phyloP scores from a whole-genome alignment of 2,329 filamentous ascomycete species.

The Xylaria sp. region DNA sequence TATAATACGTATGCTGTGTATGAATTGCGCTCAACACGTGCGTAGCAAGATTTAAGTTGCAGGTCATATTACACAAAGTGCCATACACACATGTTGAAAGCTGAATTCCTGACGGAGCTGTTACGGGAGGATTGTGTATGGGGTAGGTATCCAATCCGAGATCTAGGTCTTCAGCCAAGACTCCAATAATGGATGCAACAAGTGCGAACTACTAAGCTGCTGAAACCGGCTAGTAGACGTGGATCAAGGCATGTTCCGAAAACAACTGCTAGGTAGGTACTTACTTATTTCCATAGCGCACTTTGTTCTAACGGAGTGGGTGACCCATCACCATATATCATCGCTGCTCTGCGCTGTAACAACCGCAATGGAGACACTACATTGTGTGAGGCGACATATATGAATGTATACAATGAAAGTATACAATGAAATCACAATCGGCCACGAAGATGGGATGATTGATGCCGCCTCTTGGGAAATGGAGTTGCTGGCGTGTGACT shows the following conservation, averaged over 20 bases:
- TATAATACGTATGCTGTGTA: neutral
- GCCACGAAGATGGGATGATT: neutral
- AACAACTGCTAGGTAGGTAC: neutral
- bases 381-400: too few species aligned
- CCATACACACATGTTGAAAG: neutral
- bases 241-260: conserved; percentile 22
- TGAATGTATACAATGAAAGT: neutral
- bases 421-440: neutral
- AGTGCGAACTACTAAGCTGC: conserved; percentile 12
- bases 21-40: neutral
- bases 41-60: conserved; percentile 11
- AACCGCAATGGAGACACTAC: neutral
- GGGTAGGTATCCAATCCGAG: conserved; percentile 7
- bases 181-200: conserved; percentile 18
- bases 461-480: neutral
- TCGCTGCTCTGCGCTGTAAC: too few species aligned
- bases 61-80: neutral
- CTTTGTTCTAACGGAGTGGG: neutral
- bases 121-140: conserved; percentile 5
- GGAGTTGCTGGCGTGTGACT: neutral
- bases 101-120: neutral
- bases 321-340: neutral
- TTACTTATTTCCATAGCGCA: neutral
- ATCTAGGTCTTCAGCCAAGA: conserved; percentile 21
- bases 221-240: conserved; percentile 11